A percentile compares a stretch with the other conserved stretches of the same genome.
Conservation (phyloP, 192 early-diverging fungal species). For the Chytriomyces sp. region DNA sequence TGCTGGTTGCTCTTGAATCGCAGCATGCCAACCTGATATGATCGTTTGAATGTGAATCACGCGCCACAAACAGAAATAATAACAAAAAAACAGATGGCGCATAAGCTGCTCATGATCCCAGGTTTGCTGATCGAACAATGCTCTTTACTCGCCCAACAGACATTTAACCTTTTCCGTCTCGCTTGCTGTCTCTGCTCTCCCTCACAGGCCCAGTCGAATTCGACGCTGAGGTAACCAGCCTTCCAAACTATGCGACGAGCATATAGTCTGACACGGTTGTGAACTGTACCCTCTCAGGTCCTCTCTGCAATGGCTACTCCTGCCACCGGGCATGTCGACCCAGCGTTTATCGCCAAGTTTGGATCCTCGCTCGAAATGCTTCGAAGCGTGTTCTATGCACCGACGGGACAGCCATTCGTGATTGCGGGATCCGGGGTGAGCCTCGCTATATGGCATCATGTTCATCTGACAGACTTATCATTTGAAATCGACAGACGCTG, state of each 20-base stretch:
- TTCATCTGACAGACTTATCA: not conserved
- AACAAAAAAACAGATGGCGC: too few relatives aligned
- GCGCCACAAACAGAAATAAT: too few relatives aligned
- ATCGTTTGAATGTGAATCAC: too few relatives aligned
- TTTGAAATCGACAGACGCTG: slow-evolving; percentile 64
- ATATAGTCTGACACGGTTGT: not conserved
- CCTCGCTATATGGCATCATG: not conserved
- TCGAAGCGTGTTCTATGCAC: slow-evolving; percentile 78
- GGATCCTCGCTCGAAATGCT: slow-evolving; percentile 86
- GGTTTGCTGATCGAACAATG: slow-evolving; percentile 51
- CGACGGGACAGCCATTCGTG: slow-evolving; percentile 89
- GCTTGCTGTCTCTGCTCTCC: too few relatives aligned
- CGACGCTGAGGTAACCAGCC: slow-evolving; percentile 67
- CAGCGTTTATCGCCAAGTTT: slow-evolving; percentile 85
- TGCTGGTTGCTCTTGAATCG: too few relatives aligned
- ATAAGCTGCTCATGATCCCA: slow-evolving; percentile 93
- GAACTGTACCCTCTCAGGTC: slow-evolving; percentile 43
- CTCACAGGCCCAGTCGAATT: slow-evolving; percentile 92
- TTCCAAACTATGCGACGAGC: not conserved
- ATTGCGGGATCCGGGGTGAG: slow-evolving; percentile 84
- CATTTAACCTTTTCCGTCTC: not conserved
- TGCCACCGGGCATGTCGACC: slow-evolving; percentile 91
- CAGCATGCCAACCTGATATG: too few relatives aligned
- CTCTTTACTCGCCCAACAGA: not conserved
- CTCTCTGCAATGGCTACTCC: slow-evolving; percentile 84